Evolutionary conservation across 495 filamentous ascomycete genomes (phyloP).

Genomic region (Symbiotaphrina buchneri): DNA sequence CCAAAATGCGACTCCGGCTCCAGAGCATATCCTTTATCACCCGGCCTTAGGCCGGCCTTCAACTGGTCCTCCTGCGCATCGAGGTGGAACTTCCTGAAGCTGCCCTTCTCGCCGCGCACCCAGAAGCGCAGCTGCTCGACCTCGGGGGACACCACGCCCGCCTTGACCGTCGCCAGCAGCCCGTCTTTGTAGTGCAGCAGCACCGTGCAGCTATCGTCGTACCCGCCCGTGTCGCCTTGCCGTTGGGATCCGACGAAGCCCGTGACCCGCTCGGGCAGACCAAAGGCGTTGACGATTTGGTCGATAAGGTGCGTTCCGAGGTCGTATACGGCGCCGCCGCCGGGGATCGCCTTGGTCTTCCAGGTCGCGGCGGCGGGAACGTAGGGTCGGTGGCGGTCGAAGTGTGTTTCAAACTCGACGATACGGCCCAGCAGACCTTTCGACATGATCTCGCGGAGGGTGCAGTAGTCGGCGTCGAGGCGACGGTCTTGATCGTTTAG

Average conservation of each 20-base stretch:
- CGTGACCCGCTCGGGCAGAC: conserved; percentile 43
- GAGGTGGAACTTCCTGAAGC: conserved; percentile 56
- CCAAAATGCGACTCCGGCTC: conserved; percentile 34
- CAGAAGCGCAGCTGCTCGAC: conserved; percentile 53
- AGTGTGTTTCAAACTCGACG: conserved; percentile 67
- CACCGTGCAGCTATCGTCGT: conserved; percentile 48
- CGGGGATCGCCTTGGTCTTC: conserved; percentile 48
- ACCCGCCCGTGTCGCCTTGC: conserved; percentile 23
- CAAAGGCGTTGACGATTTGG: conserved; percentile 61
- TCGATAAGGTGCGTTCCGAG: conserved; percentile 70
- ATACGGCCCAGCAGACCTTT: conserved; percentile 36
- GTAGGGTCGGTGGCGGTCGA: conserved; percentile 52
- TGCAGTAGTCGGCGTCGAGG: conserved; percentile 71
- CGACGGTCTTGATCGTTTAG: conserved; percentile 32
- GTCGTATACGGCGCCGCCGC: conserved; percentile 57
- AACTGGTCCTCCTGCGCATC: conserved; percentile 73
- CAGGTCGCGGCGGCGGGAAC: conserved; percentile 25
- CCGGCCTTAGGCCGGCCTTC: conserved; percentile 39
- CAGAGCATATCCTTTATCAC: conserved; percentile 39
- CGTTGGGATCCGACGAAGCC: conserved; percentile 48
- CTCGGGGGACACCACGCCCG: conserved; percentile 47
- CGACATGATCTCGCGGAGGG: conserved; percentile 37
- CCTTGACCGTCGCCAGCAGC: conserved; percentile 41
- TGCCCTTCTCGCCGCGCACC: conserved; percentile 60
- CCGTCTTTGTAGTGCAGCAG: conserved; percentile 40